A percentile compares a stretch with the other conserved stretches of the same genome.
Evolutionary conservation across 345 rosid genomes (phyloP).

Genomic region (Arabidopsis thaliana): TAIR10.1 NC_003070.9:29300501-29301000

Average conservation of each 20-base stretch:
- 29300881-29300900: conserved; percentile 3
- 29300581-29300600: conserved; percentile 73
- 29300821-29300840: conserved; percentile 32
- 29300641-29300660: neutral
- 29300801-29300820: conserved; percentile 38
- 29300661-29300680: conserved; percentile 14
- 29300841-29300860: neutral
- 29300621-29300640: neutral
- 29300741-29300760: conserved; percentile 17
- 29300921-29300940: conserved; percentile 3
- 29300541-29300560: conserved; percentile 82
- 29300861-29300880: conserved; percentile 9
- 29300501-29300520: conserved; percentile 87
- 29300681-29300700: conserved; percentile 22
- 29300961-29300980: conserved; percentile 47
- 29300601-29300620: conserved; percentile 29
- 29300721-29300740: conserved; percentile 24
- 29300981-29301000: conserved; percentile 39
- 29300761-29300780: conserved; percentile 24
- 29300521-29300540: conserved; percentile 75
- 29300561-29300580: conserved; percentile 94
- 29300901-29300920: neutral
- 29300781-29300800: conserved; percentile 41
- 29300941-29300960: neutral
- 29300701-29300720: neutral